Evolutionary conservation across 495 filamentous ascomycete species (phyloP).

Genomic region (Terfezia claveryi): DNA sequence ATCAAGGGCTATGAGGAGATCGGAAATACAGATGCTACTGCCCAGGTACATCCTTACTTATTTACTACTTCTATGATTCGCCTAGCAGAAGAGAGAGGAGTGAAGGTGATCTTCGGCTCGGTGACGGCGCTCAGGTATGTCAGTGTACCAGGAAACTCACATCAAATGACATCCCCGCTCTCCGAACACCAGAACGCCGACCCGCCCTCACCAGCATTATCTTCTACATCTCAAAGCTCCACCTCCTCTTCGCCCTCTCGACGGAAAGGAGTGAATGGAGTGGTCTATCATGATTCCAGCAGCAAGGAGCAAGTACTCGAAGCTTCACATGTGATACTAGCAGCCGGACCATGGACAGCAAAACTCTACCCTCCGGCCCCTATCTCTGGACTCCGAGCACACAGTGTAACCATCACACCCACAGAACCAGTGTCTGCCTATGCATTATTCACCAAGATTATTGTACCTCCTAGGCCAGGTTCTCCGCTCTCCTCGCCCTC

Average conservation of each 20-base stretch:
- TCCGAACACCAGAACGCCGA: constrained; percentile 3
- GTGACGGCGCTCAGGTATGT: constrained; percentile 40
- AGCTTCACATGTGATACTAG: constrained; percentile 51
- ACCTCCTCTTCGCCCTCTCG: constrained; percentile 4
- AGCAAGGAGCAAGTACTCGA: constrained; percentile 36
- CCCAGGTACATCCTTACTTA: constrained; percentile 82
- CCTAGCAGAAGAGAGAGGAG: constrained; percentile 54
- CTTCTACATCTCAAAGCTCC: constrained; percentile 10
- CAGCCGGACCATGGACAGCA: constrained; percentile 80
- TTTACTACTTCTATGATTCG: constrained; percentile 77
- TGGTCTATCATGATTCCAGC: constrained; percentile 53
- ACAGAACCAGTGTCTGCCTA: constrained; percentile 58
- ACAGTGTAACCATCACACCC: constrained; percentile 68
- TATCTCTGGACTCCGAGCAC: constrained; percentile 62
- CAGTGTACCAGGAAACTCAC: constrained; percentile 14
- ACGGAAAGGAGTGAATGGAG: constrained; percentile 32
- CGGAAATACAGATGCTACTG: constrained; percentile 50
- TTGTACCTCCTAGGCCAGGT: constrained; percentile 32
- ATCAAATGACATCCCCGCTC: constrained; percentile 2
- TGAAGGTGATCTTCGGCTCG: constrained; percentile 43
- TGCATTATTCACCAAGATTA: constrained; percentile 77
- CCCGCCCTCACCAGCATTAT: constrained; percentile 12
- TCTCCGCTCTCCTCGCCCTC: not conserved
- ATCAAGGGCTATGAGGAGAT: constrained; percentile 58
- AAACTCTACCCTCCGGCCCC: constrained; percentile 50